Base-by-base conservation (phyloP, 192 early-diverging fungal genomes). In the Coemansia sp. region DNA sequence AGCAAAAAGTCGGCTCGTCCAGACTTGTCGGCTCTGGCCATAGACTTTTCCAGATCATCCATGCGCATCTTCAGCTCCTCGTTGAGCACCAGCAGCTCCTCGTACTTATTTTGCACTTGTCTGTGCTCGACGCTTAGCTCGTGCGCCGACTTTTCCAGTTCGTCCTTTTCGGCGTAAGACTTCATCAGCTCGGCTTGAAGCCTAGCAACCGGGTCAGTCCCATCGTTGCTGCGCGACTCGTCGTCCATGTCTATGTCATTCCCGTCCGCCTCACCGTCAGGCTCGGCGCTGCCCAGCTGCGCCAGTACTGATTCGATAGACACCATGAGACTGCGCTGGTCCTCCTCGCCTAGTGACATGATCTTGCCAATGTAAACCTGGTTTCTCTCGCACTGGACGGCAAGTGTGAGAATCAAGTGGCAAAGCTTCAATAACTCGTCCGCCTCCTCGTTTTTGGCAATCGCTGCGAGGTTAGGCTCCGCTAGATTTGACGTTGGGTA, bases 311-410 rank as follows among this genome's bases (percentile, higher is more conserved):
- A 82, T 77, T 98, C 97, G 62, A 99, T 93, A 9, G 89, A 88
- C 4, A 94, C 79, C 97, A 99, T 99, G 63, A 99, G 72, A 6
- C 87, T 85, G 77, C 90, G 88, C 78, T 99, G 97, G 33, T 84
- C 85, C 14, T 85, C 81, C 65, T 87, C 85, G 36, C 75, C 80
- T 36, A 98, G 74, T 16, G 73, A 77, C 85, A 94, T 93, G 72
- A 98, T 96, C 72, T 88, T 90, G 68, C 85, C 85, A 65, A 99
- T 93, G 68, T 93, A 94, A 13, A 75, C 71, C 66, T 93, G 88
- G 73, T 98, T 99, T 48, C 89, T 77, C 45, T 89, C 87, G 75
- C 90, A 93, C 71, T 93, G 92, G 10, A 99, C 96, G 10, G 95
- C 92, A 46, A 95, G 77, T 0, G 89, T 90, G 17, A 98, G 73